Percentiles rank a stretch among this genome's conserved stretches.
These are phyloP conservation scores for Talaromyces sp. DNA, from an alignment of 2,329 filamentous ascomycete species.

Conservation along the genomic window DNA sequence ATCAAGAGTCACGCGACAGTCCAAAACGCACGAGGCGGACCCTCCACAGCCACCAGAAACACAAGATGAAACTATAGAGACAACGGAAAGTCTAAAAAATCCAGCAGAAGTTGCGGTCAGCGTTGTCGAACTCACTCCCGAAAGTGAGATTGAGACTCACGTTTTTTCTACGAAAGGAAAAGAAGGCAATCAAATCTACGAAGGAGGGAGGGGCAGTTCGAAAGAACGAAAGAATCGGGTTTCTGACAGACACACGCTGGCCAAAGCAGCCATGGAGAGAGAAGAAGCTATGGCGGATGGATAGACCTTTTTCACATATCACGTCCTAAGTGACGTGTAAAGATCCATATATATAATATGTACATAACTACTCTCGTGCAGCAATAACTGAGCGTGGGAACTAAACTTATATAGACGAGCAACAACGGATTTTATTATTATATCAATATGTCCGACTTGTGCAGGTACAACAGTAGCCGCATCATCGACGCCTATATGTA, in stretches of 20 bases:
- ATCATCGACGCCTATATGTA: not conserved
- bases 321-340: no score
- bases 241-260: slow-evolving; percentile 29
- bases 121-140: slow-evolving; percentile 8
- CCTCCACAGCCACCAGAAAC: not conserved
- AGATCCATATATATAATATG: not conserved
- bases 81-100: not conserved
- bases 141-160: slow-evolving; percentile 5
- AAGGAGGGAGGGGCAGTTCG: not conserved
- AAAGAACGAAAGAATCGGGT: slow-evolving; percentile 27
- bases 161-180: not conserved
- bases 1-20: not conserved
- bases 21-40: not conserved
- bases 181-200: not conserved
- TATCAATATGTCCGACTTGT: not conserved
- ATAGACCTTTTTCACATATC: slow-evolving; percentile 13
- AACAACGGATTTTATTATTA: not conserved
- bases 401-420: not conserved
- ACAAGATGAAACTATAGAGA: not conserved
- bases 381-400: not conserved
- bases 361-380: not conserved
- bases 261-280: slow-evolving; percentile 31
- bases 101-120: slow-evolving; percentile 5
- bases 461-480: not conserved
- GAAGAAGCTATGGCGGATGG: slow-evolving; percentile 33